Conservation (phyloP, 495 filamentous ascomycete genomes). For the Aspergillus kassunensis region DNA sequence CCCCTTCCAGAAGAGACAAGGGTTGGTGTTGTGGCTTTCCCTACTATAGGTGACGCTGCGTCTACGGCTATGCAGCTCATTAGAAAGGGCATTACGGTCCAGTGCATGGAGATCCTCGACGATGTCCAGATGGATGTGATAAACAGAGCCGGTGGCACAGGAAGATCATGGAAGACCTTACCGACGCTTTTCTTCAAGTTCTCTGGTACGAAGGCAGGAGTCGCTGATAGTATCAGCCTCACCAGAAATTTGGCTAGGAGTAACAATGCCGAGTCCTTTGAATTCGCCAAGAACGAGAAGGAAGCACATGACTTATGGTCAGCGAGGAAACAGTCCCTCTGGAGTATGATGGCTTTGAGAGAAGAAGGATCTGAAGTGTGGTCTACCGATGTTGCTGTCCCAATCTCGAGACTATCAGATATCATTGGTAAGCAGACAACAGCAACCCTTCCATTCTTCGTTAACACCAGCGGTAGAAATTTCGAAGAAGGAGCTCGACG, state of each 20-base stretch:
- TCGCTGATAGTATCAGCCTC: slow-evolving; percentile 77
- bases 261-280: slow-evolving; percentile 64
- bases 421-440: slow-evolving; percentile 58
- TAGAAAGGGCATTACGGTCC: slow-evolving; percentile 73
- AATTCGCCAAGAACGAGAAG: slow-evolving; percentile 65
- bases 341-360: slow-evolving; percentile 54
- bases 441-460: not conserved
- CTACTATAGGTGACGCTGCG: slow-evolving; percentile 71
- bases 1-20: slow-evolving; percentile 70
- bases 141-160: slow-evolving; percentile 72
- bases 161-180: slow-evolving; percentile 66
- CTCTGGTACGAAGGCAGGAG: slow-evolving; percentile 64
- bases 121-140: slow-evolving; percentile 94
- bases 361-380: slow-evolving; percentile 58
- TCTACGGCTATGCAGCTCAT: slow-evolving; percentile 78
- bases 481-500: slow-evolving; percentile 84
- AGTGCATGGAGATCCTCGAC: slow-evolving; percentile 88
- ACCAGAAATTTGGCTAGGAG: slow-evolving; percentile 63
- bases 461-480: slow-evolving; percentile 49
- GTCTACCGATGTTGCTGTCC: slow-evolving; percentile 87
- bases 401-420: slow-evolving; percentile 78
- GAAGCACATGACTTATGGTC: slow-evolving; percentile 82
- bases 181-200: slow-evolving; percentile 98
- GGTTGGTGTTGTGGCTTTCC: slow-evolving; percentile 85
- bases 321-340: slow-evolving; percentile 82